Evolutionary conservation across 2,329 filamentous ascomycete species (phyloP), one percentile per base, ranked within the genome.

Genomic region (Fusarium acutatum): DNA sequence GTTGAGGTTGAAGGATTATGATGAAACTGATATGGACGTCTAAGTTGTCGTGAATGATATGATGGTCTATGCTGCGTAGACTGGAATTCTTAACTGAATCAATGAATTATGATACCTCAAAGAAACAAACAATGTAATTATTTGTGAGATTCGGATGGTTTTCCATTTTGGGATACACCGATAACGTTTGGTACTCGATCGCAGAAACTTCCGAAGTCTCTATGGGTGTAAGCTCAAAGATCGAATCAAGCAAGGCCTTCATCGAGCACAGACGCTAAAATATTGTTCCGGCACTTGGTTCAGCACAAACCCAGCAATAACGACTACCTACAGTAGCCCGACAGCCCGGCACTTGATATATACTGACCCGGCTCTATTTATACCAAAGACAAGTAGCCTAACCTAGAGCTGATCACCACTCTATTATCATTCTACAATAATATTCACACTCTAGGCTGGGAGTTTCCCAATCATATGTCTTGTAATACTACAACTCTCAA

Each of bases 201-300:
- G 37, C 11, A 50, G 26, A 59, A 59, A 49, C 24, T 20, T 32
- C 41, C 20, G 30, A 47, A 20, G 17, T 46, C 44, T 34, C 15
- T 32, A 24, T 13, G 18, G 17, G 24, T 28, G 9, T 9, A 54
- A 24, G 32, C 49, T 35, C 32, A 13, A 18, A 56, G 37, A 43
- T 37, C 32, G 20, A 32, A n/a, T 30, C 46, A n/a, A 49, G 46
- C 46, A 49, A 49, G 28, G 22, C 46, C n/a, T 49, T 18, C 15
- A 30, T 49, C 28, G 17, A 26, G 50, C 26, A 62, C 35, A 26
- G 32, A 26, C 71, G 61, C 69, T 64, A 58, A 37, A 70, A 58
- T 49, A 43, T 70, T 73, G 44, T 59, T 72, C 69, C 62, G 62
- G 56, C 28, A 50, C 40, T 35, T 50, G 20, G 15, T 35, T 58